Evolutionary conservation across 768 basidiomycete genomes (phyloP).

Genomic region (Pulveroboletus sp.): DNA sequence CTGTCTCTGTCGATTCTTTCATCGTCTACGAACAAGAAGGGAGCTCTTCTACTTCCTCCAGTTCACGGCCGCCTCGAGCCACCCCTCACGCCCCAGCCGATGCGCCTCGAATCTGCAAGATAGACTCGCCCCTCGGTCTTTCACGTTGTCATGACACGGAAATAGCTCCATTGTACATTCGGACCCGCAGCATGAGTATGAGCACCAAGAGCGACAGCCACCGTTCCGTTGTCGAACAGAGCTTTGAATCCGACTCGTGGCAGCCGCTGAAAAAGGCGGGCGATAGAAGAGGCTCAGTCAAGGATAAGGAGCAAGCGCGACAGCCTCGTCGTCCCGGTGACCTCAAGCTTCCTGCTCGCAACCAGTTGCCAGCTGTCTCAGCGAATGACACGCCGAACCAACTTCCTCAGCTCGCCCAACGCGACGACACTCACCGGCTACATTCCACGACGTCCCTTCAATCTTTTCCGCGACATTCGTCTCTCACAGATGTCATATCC

Average conservation of each 20-base stretch:
- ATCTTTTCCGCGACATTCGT: conserved; percentile 32
- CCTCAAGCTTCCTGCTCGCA: conserved; percentile 58
- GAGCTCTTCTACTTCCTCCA: conserved; percentile 24
- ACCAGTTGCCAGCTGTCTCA: conserved; percentile 36
- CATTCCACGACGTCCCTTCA: conserved; percentile 38
- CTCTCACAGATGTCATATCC: conserved; percentile 31
- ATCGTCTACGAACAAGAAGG: conserved; percentile 42
- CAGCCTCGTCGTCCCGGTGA: conserved; percentile 51
- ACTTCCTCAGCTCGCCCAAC: conserved; percentile 33
- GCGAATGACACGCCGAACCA: conserved; percentile 31
- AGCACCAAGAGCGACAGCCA: conserved; percentile 44
- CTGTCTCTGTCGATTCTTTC: conserved; percentile 76
- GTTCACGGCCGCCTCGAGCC: conserved; percentile 38
- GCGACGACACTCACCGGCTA: conserved; percentile 38
- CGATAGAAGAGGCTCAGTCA: conserved; percentile 47
- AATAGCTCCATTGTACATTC: conserved; percentile 35
- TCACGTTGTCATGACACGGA: conserved; percentile 25
- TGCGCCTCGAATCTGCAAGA: conserved; percentile 30
- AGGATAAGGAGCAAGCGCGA: conserved; percentile 41
- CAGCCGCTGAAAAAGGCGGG: conserved; percentile 38
- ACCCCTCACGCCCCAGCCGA: conserved; percentile 35
- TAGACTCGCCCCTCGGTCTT: conserved; percentile 25
- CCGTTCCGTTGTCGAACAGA: conserved; percentile 36
- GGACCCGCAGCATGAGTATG: conserved; percentile 54
- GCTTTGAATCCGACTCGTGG: conserved; percentile 54